Evolutionary conservation across 2,329 filamentous ascomycete species (phyloP), one percentile per base, ranked within the genome.

Genomic region (Nothophaeocryptopus gaeumannii): DNA sequence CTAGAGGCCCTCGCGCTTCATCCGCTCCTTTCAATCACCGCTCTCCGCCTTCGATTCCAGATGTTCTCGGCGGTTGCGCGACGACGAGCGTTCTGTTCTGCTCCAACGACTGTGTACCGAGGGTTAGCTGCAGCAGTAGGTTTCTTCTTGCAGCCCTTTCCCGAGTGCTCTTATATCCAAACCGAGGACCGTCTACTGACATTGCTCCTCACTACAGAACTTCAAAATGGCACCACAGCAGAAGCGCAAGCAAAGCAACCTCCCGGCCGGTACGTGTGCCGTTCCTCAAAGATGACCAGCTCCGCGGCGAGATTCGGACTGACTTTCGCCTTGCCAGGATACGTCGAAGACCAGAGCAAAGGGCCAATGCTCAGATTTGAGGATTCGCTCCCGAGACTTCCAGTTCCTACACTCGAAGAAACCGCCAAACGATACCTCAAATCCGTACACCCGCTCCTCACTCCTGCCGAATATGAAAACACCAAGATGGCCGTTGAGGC

Each of bases 401-500:
- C 89, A 11, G 86, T 93, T 3, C 88, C 88, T 9, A 85, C 86
- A 1, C 85, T 95, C 60, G 83, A 92, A 67, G 88, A 93, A 74
- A 93, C 88, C 5, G 81, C 87, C 33, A 79, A 82, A 56, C 84
- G 88, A 57, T 95, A 95, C 70, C 77, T 93, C 63, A 90, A 89
- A 74, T 84, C 84, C 33, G 78, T 95, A 42, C 83, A 87, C 67
- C 86, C 89, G 15, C 76, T 95, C 32, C 79, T 92, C 53, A 84
- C 81, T 36, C 70, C 79, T 33, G 70, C 74, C 61, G 88, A 93
- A 70, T 84, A 83, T 62, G 82, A 85, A 62, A 73, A 76, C 51
- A 91, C 86, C 67, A 86, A 88, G 69, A 86, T 87, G 66, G 91
- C 89, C 30, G 90, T 99, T 32, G 79, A 88, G 54, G 89, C 91